Evolutionary conservation across 2,329 filamentous ascomycete species (phyloP), one percentile per base, ranked within the genome.

Genomic region (Emergomyces orientalis): DNA sequence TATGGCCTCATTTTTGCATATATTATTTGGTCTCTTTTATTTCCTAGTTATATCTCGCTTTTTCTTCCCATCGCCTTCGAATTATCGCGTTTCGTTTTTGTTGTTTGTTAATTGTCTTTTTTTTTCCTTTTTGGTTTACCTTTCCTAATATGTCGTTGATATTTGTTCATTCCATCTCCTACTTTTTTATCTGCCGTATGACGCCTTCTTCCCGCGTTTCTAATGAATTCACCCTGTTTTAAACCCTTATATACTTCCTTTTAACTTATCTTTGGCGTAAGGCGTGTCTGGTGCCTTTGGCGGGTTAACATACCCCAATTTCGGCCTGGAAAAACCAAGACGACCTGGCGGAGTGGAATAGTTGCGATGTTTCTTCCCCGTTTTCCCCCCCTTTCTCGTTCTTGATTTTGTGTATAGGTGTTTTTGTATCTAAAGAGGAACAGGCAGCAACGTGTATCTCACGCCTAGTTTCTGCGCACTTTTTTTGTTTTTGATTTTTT

Each of bases 11-110:
- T 63, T 68, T 70, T 66, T 65, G 65, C 66, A 54, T 49, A 63
- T 64, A 70, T 69, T 67, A 67, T 66, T 66, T 63, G 55, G 59
- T 66, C 67, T 70, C 60, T 41, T 45, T 64, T 67, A 8, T n/a
- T 54, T 54, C 27, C 51, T 54, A 11, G 4, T 6, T 34, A 67
- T 65, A 55, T 62, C 64, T 39, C 55, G 58, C 63, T 51, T 61
- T 62, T 37, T 62, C 41, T 27, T 19, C 5, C 39, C 14, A n/a
- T 49, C 11, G 45, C n/a, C 25, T 27, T 49, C 43, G 19, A 19
- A 3, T 13, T 8, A 47, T 43, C 22, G 14, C 19, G 9, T 41
- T 17, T 41, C 34, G 11, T 52, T 54, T 25, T 25, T 54, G 25
- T 14, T 8, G 32, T 52, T 13, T 1, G 0, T 52, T 54, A n/a